phyloP scores from a whole-genome alignment of 257 asterid genomes.

The Mitragyna speciosa region DNA sequence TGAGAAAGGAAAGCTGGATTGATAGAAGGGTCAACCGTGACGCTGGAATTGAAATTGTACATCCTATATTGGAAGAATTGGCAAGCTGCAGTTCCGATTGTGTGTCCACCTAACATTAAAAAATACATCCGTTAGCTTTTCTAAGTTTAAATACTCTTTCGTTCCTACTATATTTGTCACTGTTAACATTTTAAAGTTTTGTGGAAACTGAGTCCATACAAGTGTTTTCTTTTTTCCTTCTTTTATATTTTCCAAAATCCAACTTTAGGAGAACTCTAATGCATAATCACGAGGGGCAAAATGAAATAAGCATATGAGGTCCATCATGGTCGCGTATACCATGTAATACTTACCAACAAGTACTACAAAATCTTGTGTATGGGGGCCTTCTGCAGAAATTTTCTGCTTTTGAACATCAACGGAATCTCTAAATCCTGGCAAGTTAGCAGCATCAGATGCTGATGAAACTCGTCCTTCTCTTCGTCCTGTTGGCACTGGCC shows the following conservation, averaged over 20 bases:
- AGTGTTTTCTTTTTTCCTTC: too few species aligned
- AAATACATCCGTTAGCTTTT: neutral
- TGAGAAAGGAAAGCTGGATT: conserved; percentile 51
- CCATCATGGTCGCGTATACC: neutral
- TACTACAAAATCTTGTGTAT: conserved; percentile 75
- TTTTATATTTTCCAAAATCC: too few species aligned
- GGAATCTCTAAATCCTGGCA: conserved; percentile 62
- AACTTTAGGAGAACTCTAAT: too few species aligned
- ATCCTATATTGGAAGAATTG: conserved; percentile 71
- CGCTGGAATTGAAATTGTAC: conserved; percentile 52
- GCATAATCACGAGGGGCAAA: neutral
- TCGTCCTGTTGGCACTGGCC: conserved; percentile 84
- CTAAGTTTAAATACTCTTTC: too few species aligned
- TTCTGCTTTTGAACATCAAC: conserved; percentile 58
- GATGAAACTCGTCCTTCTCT: conserved; percentile 71
- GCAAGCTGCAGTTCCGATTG: conserved; percentile 84
- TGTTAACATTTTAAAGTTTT: too few species aligned
- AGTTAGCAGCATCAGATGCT: conserved; percentile 50
- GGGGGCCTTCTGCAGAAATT: conserved; percentile 56
- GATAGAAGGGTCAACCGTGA: conserved; percentile 66
- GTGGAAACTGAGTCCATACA: too few species aligned
- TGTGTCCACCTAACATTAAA: conserved; percentile 58
- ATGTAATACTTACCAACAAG: conserved; percentile 60
- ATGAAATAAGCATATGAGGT: neutral
- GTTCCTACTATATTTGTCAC: too few species aligned